phyloP scores from a whole-genome alignment of 352 stramenopile genomes.

The Phytophthora cryptogea region DNA sequence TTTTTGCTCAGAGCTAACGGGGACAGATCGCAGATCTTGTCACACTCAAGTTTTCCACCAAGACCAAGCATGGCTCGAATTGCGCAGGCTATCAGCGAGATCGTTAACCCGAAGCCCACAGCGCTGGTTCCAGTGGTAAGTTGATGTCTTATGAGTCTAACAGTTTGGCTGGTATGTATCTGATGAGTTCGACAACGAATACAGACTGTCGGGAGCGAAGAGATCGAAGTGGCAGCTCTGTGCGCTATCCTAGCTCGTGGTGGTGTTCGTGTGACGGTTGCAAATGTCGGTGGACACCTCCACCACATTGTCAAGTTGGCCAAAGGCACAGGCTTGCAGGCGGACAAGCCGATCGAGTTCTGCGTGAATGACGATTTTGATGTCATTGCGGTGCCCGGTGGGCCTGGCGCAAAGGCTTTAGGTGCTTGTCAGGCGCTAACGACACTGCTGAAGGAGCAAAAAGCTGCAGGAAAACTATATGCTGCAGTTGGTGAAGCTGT shows the following conservation, averaged over 20 bases:
- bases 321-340: slow-evolving; percentile 57
- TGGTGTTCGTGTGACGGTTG: slow-evolving; percentile 69
- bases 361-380: slow-evolving; percentile 65
- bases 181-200: background rate
- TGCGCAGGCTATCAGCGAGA: slow-evolving; percentile 54
- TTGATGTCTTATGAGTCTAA: background rate
- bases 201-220: slow-evolving; percentile 59
- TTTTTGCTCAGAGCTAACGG: background rate
- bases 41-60: slow-evolving; percentile 7
- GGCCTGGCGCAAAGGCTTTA: slow-evolving; percentile 53
- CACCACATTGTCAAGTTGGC: slow-evolving; percentile 62
- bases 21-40: background rate
- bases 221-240: slow-evolving; percentile 67
- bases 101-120: slow-evolving; percentile 65
- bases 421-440: slow-evolving; percentile 46
- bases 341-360: slow-evolving; percentile 67
- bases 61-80: slow-evolving; percentile 46
- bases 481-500: slow-evolving; percentile 59
- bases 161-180: background rate
- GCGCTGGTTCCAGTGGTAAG: slow-evolving; percentile 65
- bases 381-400: slow-evolving; percentile 68
- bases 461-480: slow-evolving; percentile 49
- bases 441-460: slow-evolving; percentile 57
- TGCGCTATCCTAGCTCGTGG: slow-evolving; percentile 56
- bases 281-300: slow-evolving; percentile 47